A percentile compares a stretch with the other conserved stretches of the same genome.
Evolutionary conservation across 768 basidiomycete species (phyloP).

Genomic region (Melanogaster broomeanus): DNA sequence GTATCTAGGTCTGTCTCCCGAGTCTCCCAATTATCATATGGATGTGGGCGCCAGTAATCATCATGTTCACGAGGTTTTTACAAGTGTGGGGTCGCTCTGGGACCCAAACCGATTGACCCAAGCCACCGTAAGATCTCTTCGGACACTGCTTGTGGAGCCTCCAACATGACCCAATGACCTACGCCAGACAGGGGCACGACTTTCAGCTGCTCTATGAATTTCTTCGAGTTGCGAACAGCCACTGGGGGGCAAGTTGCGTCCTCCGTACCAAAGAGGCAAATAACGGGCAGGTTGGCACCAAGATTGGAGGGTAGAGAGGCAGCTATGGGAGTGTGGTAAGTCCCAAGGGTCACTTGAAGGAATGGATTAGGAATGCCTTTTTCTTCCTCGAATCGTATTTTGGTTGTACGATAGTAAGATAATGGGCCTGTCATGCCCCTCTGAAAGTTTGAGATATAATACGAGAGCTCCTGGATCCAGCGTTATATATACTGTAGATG

Average conservation of each 20-base stretch:
- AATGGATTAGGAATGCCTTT: constrained; percentile 18
- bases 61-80: neutral
- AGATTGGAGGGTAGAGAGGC: constrained; percentile 46
- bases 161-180: constrained; percentile 73
- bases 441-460: constrained; percentile 48
- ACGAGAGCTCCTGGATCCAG: constrained; percentile 52
- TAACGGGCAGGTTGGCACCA: constrained; percentile 52
- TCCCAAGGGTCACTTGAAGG: neutral
- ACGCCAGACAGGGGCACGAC: constrained; percentile 52
- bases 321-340: constrained; percentile 29
- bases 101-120: constrained; percentile 9
- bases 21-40: too few relatives aligned
- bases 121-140: constrained; percentile 51
- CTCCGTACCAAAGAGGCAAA: constrained; percentile 59
- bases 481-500: constrained; percentile 8
- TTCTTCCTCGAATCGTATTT: constrained; percentile 69
- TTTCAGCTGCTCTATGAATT: constrained; percentile 52
- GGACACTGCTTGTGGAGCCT: constrained; percentile 58
- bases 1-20: too few relatives aligned
- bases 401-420: constrained; percentile 74
- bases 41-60: too few relatives aligned
- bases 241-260: constrained; percentile 50
- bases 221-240: constrained; percentile 44
- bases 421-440: constrained; percentile 67
- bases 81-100: neutral